Conservation (phyloP, 306 rosid species). For the Sindora glabra region DNA sequence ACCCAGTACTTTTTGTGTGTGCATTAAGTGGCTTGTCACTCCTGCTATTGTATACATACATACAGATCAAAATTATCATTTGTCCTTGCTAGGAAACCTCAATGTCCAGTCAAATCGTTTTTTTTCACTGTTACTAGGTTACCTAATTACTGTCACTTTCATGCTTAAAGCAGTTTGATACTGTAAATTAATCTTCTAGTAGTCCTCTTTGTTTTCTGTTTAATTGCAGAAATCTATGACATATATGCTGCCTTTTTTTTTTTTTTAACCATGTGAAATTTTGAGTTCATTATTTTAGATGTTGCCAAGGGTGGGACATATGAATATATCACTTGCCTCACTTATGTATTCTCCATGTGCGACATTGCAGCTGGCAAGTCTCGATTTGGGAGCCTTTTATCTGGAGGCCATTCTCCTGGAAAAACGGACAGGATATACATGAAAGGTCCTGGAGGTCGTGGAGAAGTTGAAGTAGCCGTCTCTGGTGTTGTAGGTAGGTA, state of each 20-base stretch:
- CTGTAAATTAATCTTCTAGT: conserved; percentile 6
- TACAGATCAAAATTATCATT: background rate
- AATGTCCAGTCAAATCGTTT: background rate
- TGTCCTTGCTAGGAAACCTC: conserved; percentile 5
- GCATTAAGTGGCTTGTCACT: too few relatives aligned
- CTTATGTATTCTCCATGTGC: conserved; percentile 8
- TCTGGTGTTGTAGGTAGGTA: conserved; percentile 79
- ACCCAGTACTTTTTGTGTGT: too few relatives aligned
- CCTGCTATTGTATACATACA: too few relatives aligned
- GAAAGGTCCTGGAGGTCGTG: conserved; percentile 99
- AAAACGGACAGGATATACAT: conserved; percentile 88
- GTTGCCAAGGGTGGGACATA: background rate
- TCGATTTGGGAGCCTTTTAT: conserved; percentile 81
- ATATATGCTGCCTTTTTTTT: background rate
- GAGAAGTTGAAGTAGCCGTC: conserved; percentile 99
- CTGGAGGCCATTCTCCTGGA: conserved; percentile 59
- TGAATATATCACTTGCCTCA: conserved; percentile 19
- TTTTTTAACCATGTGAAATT: too few relatives aligned
- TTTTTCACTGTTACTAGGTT: background rate
- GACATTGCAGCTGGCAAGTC: conserved; percentile 66
- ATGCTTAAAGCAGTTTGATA: conserved; percentile 1
- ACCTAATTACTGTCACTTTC: background rate
- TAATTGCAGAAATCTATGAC: background rate
- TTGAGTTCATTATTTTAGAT: conserved; percentile 3
- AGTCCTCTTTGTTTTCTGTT: conserved; percentile 9